Conservation (phyloP, 352 stramenopile genomes). For the Globisporangium sylvaticum region DNA sequence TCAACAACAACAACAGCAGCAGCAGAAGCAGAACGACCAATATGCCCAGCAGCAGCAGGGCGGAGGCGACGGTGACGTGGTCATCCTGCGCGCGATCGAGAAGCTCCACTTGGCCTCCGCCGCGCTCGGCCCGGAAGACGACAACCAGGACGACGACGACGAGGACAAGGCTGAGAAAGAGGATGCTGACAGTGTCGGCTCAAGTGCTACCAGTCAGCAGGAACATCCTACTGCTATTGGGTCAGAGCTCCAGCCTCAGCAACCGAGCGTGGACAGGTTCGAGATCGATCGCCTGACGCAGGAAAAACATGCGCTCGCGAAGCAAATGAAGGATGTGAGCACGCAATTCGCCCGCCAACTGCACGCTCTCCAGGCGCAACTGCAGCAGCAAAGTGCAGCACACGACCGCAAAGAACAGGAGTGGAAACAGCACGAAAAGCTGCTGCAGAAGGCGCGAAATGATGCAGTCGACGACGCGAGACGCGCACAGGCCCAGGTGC, state of each 20-base stretch:
- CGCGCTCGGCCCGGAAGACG: background rate
- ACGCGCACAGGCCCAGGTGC: conserved; percentile 2
- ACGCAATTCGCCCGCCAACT: conserved; percentile 5
- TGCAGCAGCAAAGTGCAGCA: conserved; percentile 1
- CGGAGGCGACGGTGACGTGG: background rate
- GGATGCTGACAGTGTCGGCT: background rate
- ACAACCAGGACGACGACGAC: conserved; percentile 11
- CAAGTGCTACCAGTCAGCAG: background rate
- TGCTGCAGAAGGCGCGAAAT: background rate
- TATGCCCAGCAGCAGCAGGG: no score
- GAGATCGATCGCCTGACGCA: conserved; percentile 3
- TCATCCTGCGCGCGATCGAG: background rate
- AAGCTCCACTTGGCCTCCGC: background rate
- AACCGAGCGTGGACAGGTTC: background rate
- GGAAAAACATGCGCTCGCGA: conserved; percentile 1
- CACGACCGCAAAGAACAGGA: conserved; percentile 5
- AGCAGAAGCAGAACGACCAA: no score
- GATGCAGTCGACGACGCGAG: conserved; percentile 1
- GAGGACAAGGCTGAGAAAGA: background rate
- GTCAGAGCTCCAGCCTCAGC: background rate
- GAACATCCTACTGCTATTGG: background rate
- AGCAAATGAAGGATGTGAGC: conserved; percentile 5
- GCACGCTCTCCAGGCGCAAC: background rate
- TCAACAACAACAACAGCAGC: background rate
- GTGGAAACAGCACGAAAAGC: background rate